phyloP scores from a whole-genome alignment of 2,329 filamentous ascomycete genomes.

The Paecilomyces formosus region DNA sequence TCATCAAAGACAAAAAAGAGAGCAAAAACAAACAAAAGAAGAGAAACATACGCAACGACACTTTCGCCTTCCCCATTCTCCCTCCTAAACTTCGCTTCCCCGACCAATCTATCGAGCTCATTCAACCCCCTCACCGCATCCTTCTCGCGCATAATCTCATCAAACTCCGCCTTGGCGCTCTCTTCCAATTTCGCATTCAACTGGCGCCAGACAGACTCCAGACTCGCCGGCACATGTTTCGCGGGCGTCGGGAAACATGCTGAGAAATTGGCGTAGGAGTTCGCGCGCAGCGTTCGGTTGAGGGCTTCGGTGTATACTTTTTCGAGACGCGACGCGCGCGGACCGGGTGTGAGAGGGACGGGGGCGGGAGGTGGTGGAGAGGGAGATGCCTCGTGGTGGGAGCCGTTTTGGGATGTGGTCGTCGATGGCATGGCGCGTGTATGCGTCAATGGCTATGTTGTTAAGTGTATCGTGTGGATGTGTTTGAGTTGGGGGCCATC shows the following conservation, averaged over 20 bases:
- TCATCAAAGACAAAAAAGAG: neutral
- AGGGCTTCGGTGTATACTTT: conserved; percentile 55
- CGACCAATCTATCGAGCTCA: conserved; percentile 52
- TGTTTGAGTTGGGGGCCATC: neutral
- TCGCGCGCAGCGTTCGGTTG: conserved; percentile 52
- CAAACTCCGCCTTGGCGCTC: conserved; percentile 52
- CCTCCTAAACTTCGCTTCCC: conserved; percentile 50
- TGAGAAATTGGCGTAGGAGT: conserved; percentile 54
- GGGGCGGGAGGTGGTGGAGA: conserved; percentile 49
- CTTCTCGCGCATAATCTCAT: conserved; percentile 50
- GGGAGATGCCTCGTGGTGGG: conserved; percentile 27
- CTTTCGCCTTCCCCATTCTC: conserved; percentile 32
- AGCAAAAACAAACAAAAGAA: conserved; percentile 2
- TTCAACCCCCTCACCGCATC: conserved; percentile 53
- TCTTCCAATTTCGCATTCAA: conserved; percentile 53
- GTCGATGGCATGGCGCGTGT: neutral
- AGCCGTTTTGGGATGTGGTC: neutral
- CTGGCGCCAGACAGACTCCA: conserved; percentile 52
- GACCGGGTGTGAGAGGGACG: conserved; percentile 48
- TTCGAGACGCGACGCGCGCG: conserved; percentile 52
- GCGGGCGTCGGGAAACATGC: conserved; percentile 58
- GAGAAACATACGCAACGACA: conserved; percentile 42
- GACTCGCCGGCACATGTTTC: conserved; percentile 46
- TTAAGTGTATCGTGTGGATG: neutral
- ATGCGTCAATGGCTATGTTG: neutral